Conservation (phyloP, 1,284 basidiomycete species). For the Mycena citricolor region DNA sequence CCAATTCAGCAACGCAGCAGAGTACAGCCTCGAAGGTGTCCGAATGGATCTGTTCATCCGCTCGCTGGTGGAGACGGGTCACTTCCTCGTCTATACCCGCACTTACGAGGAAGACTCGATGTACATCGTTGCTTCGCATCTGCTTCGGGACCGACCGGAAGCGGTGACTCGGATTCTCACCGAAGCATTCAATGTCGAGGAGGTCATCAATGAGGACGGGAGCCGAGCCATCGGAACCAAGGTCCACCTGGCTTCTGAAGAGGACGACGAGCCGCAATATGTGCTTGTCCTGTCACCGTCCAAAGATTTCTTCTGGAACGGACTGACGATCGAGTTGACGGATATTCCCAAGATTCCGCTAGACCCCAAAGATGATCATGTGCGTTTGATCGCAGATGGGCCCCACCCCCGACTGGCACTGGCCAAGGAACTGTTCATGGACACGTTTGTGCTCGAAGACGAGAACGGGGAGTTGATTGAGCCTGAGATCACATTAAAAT, state of each 20-base stretch:
- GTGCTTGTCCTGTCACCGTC: slow-evolving; percentile 87
- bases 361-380: slow-evolving; percentile 79
- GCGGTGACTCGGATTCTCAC: slow-evolving; percentile 80
- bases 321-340: slow-evolving; percentile 74
- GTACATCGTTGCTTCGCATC: slow-evolving; percentile 89
- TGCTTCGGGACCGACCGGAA: slow-evolving; percentile 83
- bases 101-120: slow-evolving; percentile 87
- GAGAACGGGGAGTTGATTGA: slow-evolving; percentile 59
- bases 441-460: slow-evolving; percentile 60
- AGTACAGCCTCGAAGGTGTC: slow-evolving; percentile 85
- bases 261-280: slow-evolving; percentile 65
- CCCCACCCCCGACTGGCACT: slow-evolving; percentile 72
- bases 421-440: slow-evolving; percentile 79
- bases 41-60: slow-evolving; percentile 82
- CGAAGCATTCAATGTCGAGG: slow-evolving; percentile 80
- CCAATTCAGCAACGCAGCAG: slow-evolving; percentile 93
- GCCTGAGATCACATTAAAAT: slow-evolving; percentile 25
- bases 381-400: slow-evolving; percentile 87
- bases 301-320: slow-evolving; percentile 92
- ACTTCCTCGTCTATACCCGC: slow-evolving; percentile 94
- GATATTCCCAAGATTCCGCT: slow-evolving; percentile 73
- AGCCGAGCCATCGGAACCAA: slow-evolving; percentile 49
- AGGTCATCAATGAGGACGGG: slow-evolving; percentile 57
- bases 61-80: slow-evolving; percentile 81
- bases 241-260: slow-evolving; percentile 49